Evolutionary conservation across 768 basidiomycete genomes (phyloP).

Genomic region (Boletus sensibilis): DNA sequence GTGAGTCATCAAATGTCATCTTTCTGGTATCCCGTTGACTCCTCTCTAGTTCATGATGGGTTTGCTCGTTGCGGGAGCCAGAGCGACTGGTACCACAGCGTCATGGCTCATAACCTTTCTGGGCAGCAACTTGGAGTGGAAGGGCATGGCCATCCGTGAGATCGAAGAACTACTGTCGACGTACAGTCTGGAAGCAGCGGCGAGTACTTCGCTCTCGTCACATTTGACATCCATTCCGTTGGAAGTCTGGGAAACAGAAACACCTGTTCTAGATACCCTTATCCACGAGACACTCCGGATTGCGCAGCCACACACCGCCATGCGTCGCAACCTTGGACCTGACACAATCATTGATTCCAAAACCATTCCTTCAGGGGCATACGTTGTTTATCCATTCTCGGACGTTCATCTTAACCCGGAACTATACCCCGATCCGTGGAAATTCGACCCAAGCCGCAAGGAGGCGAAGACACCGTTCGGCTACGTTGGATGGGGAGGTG

Average conservation of each 20-base stretch:
- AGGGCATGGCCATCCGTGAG: slow-evolving; percentile 57
- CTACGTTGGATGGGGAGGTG: slow-evolving; percentile 80
- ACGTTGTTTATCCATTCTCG: slow-evolving; percentile 77
- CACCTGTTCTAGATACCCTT: slow-evolving; percentile 68
- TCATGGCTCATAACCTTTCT: slow-evolving; percentile 77
- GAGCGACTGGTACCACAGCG: slow-evolving; percentile 78
- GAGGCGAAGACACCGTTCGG: slow-evolving; percentile 52
- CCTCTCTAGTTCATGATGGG: slow-evolving; percentile 74
- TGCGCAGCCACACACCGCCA: slow-evolving; percentile 77
- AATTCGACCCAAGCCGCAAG: slow-evolving; percentile 61
- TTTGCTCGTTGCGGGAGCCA: slow-evolving; percentile 71
- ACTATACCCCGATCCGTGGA: slow-evolving; percentile 76
- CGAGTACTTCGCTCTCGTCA: slow-evolving; percentile 37
- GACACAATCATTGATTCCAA: slow-evolving; percentile 68
- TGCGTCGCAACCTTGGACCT: slow-evolving; percentile 77
- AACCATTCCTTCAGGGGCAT: slow-evolving; percentile 69
- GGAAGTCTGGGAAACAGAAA: slow-evolving; percentile 66
- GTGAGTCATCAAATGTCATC: slow-evolving; percentile 39
- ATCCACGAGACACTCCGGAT: slow-evolving; percentile 76
- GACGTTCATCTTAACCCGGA: slow-evolving; percentile 73
- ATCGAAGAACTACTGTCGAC: slow-evolving; percentile 51
- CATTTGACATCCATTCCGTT: slow-evolving; percentile 61
- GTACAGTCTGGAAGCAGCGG: slow-evolving; percentile 32
- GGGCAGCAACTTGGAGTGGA: slow-evolving; percentile 65
- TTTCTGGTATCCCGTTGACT: slow-evolving; percentile 21